Percentiles rank a stretch among this genome's conserved stretches.
Evolutionary conservation across 257 asterid species (phyloP).

Genomic region (Leonotis leonurus): DNA sequence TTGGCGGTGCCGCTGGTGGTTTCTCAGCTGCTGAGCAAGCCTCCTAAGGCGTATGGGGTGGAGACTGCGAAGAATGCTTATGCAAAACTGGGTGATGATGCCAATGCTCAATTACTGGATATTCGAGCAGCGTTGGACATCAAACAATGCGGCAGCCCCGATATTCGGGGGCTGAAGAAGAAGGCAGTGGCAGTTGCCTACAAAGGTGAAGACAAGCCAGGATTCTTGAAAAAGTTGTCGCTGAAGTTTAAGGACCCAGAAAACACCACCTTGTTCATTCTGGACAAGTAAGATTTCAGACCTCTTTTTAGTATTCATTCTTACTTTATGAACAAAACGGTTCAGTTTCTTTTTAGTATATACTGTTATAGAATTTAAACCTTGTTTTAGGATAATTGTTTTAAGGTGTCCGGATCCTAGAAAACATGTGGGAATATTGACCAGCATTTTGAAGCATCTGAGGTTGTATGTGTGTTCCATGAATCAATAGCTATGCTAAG

Average conservation of each 20-base stretch:
- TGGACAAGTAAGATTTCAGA: slow-evolving; percentile 81
- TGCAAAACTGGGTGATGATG: slow-evolving; percentile 66
- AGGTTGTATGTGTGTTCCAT: background rate
- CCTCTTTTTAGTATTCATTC: background rate
- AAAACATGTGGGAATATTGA: background rate
- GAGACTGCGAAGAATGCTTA: slow-evolving; percentile 76
- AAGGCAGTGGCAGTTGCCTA: slow-evolving; percentile 60
- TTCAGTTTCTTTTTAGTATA: background rate
- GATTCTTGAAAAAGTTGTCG: slow-evolving; percentile 68
- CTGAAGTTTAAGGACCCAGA: slow-evolving; percentile 80
- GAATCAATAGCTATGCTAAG: background rate
- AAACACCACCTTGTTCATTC: slow-evolving; percentile 70
- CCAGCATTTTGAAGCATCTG: background rate
- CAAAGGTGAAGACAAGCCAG: slow-evolving; percentile 67
- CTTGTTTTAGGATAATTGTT: background rate
- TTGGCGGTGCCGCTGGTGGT: slow-evolving; percentile 63
- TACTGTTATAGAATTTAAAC: background rate
- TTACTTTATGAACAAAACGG: background rate
- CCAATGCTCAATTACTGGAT: slow-evolving; percentile 63
- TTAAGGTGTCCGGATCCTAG: background rate
- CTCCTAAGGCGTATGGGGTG: slow-evolving; percentile 70
- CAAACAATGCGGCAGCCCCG: slow-evolving; percentile 65
- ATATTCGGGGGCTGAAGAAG: slow-evolving; percentile 69
- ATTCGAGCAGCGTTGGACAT: slow-evolving; percentile 43
- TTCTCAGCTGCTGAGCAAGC: slow-evolving; percentile 53